Conservation (phyloP, 2,329 filamentous ascomycete genomes). For the Colletotrichum godetiae region DNA sequence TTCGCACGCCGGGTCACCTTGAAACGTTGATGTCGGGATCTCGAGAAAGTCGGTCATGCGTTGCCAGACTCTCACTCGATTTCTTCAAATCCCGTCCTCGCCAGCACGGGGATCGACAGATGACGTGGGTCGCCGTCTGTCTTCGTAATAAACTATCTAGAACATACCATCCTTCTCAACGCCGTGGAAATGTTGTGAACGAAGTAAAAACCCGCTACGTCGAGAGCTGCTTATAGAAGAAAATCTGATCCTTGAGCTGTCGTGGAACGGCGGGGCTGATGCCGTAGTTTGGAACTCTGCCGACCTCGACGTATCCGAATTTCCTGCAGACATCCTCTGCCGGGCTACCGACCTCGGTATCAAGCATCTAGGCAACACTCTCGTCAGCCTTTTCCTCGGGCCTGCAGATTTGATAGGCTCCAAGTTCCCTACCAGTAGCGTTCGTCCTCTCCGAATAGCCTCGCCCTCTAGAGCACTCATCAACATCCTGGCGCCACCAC, state of each 20-base stretch:
- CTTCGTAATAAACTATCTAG: slow-evolving; percentile 18
- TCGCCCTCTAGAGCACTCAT: slow-evolving; percentile 67
- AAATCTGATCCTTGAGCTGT: slow-evolving; percentile 61
- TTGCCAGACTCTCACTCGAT: neutral
- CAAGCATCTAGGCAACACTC: slow-evolving; percentile 55
- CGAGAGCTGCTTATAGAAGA: slow-evolving; percentile 69
- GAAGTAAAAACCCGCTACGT: neutral
- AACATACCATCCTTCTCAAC: slow-evolving; percentile 4
- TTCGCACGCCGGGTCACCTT: neutral
- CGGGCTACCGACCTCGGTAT: slow-evolving; percentile 62
- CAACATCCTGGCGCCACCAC: slow-evolving; percentile 63
- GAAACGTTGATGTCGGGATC: neutral
- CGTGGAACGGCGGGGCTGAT: slow-evolving; percentile 56
- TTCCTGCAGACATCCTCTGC: slow-evolving; percentile 66
- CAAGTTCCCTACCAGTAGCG: slow-evolving; percentile 60
- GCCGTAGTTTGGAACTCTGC: slow-evolving; percentile 65
- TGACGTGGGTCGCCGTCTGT: slow-evolving; percentile 18
- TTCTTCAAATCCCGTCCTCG: slow-evolving; percentile 15
- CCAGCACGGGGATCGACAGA: neutral
- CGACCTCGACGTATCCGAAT: slow-evolving; percentile 67
- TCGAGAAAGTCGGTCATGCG: neutral
- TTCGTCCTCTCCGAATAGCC: slow-evolving; percentile 59
- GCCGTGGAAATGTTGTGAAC: neutral
- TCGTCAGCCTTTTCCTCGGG: neutral
- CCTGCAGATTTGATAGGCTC: neutral